These are phyloP conservation scores for Camellia granthamiana DNA, from an alignment of 148 eudicot genomes.

Conservation along the genomic window DNA sequence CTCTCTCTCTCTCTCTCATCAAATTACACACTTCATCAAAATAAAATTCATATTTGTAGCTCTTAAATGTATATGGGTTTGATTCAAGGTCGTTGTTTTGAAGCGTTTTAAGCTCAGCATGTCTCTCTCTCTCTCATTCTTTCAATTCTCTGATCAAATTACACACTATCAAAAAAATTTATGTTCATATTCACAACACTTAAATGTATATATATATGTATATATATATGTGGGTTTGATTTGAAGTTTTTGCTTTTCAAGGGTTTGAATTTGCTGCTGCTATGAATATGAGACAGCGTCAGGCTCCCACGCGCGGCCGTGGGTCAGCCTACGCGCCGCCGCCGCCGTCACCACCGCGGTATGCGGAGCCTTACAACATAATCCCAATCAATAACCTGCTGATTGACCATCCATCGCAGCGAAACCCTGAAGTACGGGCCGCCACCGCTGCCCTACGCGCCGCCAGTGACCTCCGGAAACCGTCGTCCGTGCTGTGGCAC, in stretches of 20 bases:
- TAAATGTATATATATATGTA: background rate
- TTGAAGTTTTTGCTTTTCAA: background rate
- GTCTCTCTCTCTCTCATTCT: background rate
- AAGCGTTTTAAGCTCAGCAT: background rate
- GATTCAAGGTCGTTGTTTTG: background rate
- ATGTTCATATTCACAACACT: background rate
- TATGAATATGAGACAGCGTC: constrained; percentile 56
- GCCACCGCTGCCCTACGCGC: constrained; percentile 60
- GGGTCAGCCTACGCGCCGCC: constrained; percentile 32
- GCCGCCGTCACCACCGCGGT: constrained; percentile 6
- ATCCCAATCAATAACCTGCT: constrained; percentile 78
- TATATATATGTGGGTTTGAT: background rate
- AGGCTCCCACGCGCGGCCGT: constrained; percentile 45
- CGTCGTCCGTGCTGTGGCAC: constrained; percentile 54
- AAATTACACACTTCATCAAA: too few relatives aligned
- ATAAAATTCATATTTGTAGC: too few relatives aligned
- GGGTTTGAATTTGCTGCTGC: background rate
- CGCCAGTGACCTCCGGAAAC: constrained; percentile 63
- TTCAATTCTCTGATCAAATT: background rate
- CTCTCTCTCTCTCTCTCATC: too few relatives aligned
- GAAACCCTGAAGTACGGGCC: constrained; percentile 84
- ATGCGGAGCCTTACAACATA: constrained; percentile 50
- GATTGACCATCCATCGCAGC: constrained; percentile 72
- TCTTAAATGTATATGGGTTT: too few relatives aligned
- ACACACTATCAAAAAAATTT: background rate